Evolutionary conservation across 73 alveolate genomes (phyloP).

Genomic region (Vitrella brassicaformis): DNA sequence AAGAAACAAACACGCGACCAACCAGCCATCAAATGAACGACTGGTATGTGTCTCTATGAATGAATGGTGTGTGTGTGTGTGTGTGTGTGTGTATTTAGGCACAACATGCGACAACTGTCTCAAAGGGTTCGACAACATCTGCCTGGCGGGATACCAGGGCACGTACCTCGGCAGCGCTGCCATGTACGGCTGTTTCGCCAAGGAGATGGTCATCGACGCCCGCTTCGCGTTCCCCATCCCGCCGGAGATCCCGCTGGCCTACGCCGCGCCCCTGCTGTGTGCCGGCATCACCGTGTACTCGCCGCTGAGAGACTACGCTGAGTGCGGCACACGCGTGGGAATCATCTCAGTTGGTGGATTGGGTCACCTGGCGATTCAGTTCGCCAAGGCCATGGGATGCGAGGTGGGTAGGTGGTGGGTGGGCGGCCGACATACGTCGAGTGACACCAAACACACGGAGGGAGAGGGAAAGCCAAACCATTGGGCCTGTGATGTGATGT

Average conservation of each 20-base stretch:
- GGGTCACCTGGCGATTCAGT: constrained; percentile 43
- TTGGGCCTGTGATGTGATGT: not conserved
- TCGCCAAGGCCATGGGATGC: constrained; percentile 35
- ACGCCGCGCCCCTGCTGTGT: constrained; percentile 26
- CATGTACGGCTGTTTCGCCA: constrained; percentile 40
- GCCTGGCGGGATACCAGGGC: constrained; percentile 2
- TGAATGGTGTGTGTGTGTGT: not conserved
- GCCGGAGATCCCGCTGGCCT: constrained; percentile 6
- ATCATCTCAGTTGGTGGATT: constrained; percentile 37
- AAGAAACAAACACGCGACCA: no score
- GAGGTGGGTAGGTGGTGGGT: not conserved
- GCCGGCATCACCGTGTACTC: constrained; percentile 28
- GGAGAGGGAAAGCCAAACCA: not conserved
- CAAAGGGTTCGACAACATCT: not conserved
- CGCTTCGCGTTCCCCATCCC: constrained; percentile 21
- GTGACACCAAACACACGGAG: not conserved
- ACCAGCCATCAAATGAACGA: no score
- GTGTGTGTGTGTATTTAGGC: not conserved
- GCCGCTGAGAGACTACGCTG: constrained; percentile 21
- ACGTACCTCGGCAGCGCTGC: constrained; percentile 23
- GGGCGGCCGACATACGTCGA: not conserved
- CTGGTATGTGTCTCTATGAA: not conserved
- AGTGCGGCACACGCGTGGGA: constrained; percentile 29
- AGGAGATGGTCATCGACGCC: constrained; percentile 27
- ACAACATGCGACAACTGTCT: not conserved